Evolutionary conservation across 306 rosid species (phyloP).

Genomic region (Dalbergia cochinchinensis): DNA sequence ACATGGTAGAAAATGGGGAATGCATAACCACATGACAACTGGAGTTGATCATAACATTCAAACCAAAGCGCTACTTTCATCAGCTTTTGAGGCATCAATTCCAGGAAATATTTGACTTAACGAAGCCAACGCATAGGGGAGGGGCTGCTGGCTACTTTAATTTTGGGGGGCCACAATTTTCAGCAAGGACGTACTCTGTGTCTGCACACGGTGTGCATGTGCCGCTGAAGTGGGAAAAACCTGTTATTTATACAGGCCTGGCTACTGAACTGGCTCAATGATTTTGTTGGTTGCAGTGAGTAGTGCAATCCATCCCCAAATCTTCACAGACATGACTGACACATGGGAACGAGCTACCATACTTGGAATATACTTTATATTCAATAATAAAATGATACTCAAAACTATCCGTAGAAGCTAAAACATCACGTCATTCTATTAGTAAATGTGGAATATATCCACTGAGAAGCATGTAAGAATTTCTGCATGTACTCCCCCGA

Average conservation of each 20-base stretch:
- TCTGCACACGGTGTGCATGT: neutral
- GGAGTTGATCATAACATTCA: neutral
- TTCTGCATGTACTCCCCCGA: no score
- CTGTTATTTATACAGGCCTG: no score
- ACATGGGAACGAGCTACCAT: neutral
- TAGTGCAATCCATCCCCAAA: neutral
- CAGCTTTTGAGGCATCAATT: slow-evolving; percentile 2
- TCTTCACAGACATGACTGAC: neutral
- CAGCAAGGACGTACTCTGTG: neutral
- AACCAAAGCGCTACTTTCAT: neutral
- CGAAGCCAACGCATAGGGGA: neutral
- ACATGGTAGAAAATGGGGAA: neutral
- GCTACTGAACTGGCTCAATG: neutral
- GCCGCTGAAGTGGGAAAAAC: neutral
- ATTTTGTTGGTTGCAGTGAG: neutral
- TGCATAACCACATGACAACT: neutral
- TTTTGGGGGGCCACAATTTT: slow-evolving; percentile 4
- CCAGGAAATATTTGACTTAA: neutral
- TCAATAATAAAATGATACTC: no score
- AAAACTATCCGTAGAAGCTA: no score
- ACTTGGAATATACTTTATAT: neutral
- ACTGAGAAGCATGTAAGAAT: no score
- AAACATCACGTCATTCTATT: no score
- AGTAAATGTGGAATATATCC: no score
- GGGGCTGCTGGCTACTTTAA: neutral